Evolutionary conservation across 345 rosid genomes (phyloP), one percentile per base, ranked within the genome.

Genomic region (Tarenaya hassleriana): DNA sequence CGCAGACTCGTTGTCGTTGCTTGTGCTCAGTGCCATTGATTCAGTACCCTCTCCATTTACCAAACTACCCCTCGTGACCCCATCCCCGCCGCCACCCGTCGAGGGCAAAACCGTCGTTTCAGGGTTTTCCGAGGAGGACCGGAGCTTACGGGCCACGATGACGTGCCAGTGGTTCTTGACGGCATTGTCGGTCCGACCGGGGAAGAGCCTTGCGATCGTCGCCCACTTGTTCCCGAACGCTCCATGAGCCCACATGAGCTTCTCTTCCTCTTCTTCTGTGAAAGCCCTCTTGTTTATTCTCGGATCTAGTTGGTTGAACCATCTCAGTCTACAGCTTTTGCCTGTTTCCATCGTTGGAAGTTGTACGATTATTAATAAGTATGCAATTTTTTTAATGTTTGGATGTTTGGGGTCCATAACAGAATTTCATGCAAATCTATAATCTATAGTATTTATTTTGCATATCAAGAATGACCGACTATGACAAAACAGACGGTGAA

Each of bases 101-200:
- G 61, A 53, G 56, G 65, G 60, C 17, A 60, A 59, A 38, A 40
- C 61, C 44, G 35, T 27, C 51, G 39, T 59, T 24, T 59, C 48
- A 53, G 40, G 29, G n/a, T 50, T 14, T 51, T 41, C 29, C 16
- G 41, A 44, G 31, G 46, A 47, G 53, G 31, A 35, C 53, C 96
- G 77, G 18, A 77, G 77, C 67, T 74, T 80, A 62, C 98, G 84
- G 1, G 98, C 96, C 87, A 80, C 82, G 49, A 91, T 82, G 42
- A 91, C 98, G 58, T 91, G 96, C 96, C 98, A 87, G 52, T 91
- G 98, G 59, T 91, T 91, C 72, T 87, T 91, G 24, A 91, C 95
- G 1, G 96, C 95, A 67, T 91, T 91, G 62, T 91, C 98, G 8
- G 96, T 91, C 53, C 96, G 72, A 2, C 98, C 96, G 0, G 85